These are phyloP conservation scores for Phytophthora tentaculata DNA, from an alignment of 352 stramenopile species.

Conservation along the genomic window DNA sequence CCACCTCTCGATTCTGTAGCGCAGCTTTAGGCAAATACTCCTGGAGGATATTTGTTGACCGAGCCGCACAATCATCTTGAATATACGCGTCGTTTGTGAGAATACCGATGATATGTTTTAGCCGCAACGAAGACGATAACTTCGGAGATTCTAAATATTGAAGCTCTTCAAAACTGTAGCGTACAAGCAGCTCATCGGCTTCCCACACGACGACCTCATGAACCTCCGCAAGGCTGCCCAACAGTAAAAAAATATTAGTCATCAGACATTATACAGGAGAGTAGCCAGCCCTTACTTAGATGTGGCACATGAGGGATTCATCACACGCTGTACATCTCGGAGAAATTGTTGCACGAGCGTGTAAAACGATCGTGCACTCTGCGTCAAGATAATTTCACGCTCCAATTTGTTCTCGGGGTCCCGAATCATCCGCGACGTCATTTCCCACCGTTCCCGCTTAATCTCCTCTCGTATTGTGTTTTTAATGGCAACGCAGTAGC, in stretches of 20 bases:
- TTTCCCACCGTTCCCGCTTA: conserved; percentile 86
- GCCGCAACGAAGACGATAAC: conserved; percentile 58
- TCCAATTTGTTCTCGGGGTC: conserved; percentile 74
- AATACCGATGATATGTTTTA: conserved; percentile 73
- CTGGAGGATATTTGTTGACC: conserved; percentile 57
- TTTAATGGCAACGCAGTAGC: conserved; percentile 75
- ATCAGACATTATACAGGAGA: neutral
- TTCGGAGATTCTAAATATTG: conserved; percentile 73
- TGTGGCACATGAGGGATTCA: conserved; percentile 83
- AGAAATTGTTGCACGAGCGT: conserved; percentile 85
- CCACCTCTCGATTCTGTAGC: conserved; percentile 50
- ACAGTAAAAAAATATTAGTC: conserved; percentile 15
- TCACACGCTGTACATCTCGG: conserved; percentile 73
- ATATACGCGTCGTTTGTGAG: conserved; percentile 78
- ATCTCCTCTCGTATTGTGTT: conserved; percentile 75
- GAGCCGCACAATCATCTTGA: conserved; percentile 62
- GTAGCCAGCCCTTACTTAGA: conserved; percentile 49
- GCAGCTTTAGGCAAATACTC: conserved; percentile 60
- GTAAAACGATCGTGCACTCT: conserved; percentile 81
- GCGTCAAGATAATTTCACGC: conserved; percentile 79
- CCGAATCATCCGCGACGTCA: conserved; percentile 71
- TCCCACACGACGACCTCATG: conserved; percentile 65
- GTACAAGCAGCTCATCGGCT: conserved; percentile 65
- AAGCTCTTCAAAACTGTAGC: conserved; percentile 64
- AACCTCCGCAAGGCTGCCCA: conserved; percentile 56